Percentiles rank a stretch among this genome's conserved stretches.
Evolutionary conservation across 1,139 yeast genomes (phyloP).

Genomic region (Taphrina flavorubra): DNA sequence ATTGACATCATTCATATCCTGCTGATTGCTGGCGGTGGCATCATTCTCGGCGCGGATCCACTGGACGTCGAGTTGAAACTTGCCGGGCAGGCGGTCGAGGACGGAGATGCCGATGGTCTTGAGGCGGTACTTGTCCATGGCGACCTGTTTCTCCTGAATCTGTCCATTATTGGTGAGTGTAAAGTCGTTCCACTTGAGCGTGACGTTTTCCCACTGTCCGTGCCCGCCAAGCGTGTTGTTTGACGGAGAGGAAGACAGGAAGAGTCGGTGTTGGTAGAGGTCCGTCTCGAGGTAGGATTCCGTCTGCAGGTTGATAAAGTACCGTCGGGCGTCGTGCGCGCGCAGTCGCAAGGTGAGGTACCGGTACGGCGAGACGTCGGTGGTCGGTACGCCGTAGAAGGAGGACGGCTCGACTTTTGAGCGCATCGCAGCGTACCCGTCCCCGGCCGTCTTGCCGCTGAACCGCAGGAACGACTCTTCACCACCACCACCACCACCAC

Average conservation of each 20-base stretch:
- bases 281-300: slow-evolving; percentile 70
- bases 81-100: slow-evolving; percentile 79
- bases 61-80: slow-evolving; percentile 70
- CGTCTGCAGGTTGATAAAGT: slow-evolving; percentile 79
- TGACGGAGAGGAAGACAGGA: slow-evolving; percentile 57
- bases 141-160: slow-evolving; percentile 68
- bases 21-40: neutral
- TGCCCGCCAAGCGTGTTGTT: slow-evolving; percentile 52
- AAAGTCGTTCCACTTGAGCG: slow-evolving; percentile 62
- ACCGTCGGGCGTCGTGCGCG: slow-evolving; percentile 71
- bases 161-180: slow-evolving; percentile 84
- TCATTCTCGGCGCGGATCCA: slow-evolving; percentile 63
- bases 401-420: slow-evolving; percentile 61
- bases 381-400: slow-evolving; percentile 48
- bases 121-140: slow-evolving; percentile 68
- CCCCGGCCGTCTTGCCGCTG: slow-evolving; percentile 36
- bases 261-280: slow-evolving; percentile 79
- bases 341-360: slow-evolving; percentile 72
- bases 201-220: slow-evolving; percentile 70
- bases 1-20: slow-evolving; percentile 15
- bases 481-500: neutral
- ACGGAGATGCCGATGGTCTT: slow-evolving; percentile 81
- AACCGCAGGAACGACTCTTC: slow-evolving; percentile 25
- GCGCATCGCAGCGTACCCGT: slow-evolving; percentile 85
- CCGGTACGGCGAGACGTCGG: slow-evolving; percentile 69